phyloP scores from a whole-genome alignment of 371 early-diverging fungal species.

The Entomophthora muscae region DNA sequence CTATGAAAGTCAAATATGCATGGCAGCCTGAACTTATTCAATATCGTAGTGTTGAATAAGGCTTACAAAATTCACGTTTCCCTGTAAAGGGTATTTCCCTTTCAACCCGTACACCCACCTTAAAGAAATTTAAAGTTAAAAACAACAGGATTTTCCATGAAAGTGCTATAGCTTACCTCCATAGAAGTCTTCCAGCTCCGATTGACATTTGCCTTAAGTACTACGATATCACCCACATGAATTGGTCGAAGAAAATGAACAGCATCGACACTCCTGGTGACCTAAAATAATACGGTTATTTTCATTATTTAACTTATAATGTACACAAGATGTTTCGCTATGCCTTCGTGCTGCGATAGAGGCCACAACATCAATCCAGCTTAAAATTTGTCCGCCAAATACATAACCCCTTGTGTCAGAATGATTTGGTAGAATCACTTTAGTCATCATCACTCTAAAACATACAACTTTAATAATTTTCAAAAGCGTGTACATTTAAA shows the following conservation, averaged over 20 bases:
- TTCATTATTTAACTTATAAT: no score
- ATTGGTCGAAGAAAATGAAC: constrained; percentile 53
- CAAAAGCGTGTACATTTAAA: not conserved
- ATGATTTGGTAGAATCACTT: constrained; percentile 24
- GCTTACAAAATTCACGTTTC: constrained; percentile 29
- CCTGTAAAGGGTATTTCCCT: constrained; percentile 42
- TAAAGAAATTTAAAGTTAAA: not conserved
- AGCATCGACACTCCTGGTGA: constrained; percentile 38
- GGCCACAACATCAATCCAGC: constrained; percentile 58
- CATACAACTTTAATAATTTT: not conserved
- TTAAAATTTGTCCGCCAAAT: constrained; percentile 35
- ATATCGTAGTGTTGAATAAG: not conserved
- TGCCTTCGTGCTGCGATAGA: constrained; percentile 51
- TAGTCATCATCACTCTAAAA: constrained; percentile 18
- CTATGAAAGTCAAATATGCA: constrained; percentile 61
- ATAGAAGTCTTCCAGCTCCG: constrained; percentile 55
- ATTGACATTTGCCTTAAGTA: constrained; percentile 45
- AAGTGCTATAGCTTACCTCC: no score
- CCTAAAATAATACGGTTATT: constrained; percentile 22
- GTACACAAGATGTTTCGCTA: constrained; percentile 32
- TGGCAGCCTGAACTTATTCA: constrained; percentile 13
- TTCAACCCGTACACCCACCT: constrained; percentile 45
- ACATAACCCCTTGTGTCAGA: constrained; percentile 28
- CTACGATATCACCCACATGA: constrained; percentile 40
- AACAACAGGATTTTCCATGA: no score